phyloP scores from a whole-genome alignment of 2,329 filamentous ascomycete genomes.

The Penicillium sp. region DNA sequence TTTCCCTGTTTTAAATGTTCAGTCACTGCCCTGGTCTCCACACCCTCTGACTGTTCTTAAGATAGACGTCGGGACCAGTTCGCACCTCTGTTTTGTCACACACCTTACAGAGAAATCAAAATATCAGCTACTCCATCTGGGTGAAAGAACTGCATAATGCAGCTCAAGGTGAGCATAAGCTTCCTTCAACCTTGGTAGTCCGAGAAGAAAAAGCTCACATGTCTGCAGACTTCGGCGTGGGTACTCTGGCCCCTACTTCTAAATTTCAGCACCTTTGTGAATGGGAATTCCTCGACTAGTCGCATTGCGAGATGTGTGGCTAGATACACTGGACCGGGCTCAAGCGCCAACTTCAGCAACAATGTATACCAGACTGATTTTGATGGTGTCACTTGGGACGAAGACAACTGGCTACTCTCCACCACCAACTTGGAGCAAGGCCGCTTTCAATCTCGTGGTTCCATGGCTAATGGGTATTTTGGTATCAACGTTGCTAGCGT shows the following conservation, averaged over 20 bases:
- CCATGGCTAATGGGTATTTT: constrained; percentile 62
- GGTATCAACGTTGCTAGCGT: constrained; percentile 62
- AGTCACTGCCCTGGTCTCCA: no score
- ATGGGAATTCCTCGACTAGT: constrained; percentile 11
- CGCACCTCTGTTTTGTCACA: no score
- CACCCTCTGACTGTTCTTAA: not conserved
- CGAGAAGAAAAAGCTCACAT: constrained; percentile 3
- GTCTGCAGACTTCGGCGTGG: constrained; percentile 7
- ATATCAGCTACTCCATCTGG: constrained; percentile 1
- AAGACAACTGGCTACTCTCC: constrained; percentile 55
- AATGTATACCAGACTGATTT: constrained; percentile 51
- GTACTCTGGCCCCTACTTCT: constrained; percentile 18
- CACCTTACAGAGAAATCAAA: no score
- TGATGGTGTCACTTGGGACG: constrained; percentile 57
- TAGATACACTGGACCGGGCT: constrained; percentile 16
- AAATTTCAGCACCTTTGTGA: constrained; percentile 6
- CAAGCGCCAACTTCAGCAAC: constrained; percentile 12
- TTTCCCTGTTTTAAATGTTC: not conserved
- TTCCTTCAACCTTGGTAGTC: not conserved
- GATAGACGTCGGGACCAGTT: no score
- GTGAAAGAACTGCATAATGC: constrained; percentile 16
- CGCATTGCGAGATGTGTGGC: constrained; percentile 23
- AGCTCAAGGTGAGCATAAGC: constrained; percentile 15
- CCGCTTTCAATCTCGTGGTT: constrained; percentile 59
- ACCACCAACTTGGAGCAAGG: constrained; percentile 56